phyloP scores from a whole-genome alignment of 805 yeast genomes.

The Candida sanyiensis region DNA sequence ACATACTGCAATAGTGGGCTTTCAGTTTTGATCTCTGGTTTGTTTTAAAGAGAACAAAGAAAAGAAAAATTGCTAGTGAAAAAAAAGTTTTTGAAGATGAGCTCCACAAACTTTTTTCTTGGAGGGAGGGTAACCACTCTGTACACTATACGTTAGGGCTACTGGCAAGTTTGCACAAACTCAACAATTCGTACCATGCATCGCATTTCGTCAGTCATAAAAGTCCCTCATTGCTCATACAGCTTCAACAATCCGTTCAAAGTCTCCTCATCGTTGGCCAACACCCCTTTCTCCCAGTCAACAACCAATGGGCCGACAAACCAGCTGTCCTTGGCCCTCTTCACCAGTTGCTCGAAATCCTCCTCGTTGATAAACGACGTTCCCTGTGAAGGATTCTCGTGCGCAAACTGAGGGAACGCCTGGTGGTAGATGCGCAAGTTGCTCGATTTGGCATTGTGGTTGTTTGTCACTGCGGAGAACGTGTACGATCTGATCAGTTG shows the following conservation, averaged over 20 bases:
- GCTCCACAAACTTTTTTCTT: too few species aligned
- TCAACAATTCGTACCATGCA: too few species aligned
- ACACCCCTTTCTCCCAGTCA: constrained; percentile 54
- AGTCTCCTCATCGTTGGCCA: constrained; percentile 44
- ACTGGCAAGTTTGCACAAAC: too few species aligned
- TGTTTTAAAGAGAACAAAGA: too few species aligned
- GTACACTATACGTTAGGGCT: too few species aligned
- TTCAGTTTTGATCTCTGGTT: too few species aligned
- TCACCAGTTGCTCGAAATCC: constrained; percentile 12
- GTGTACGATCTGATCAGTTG: constrained; percentile 18
- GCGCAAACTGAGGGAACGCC: constrained; percentile 21
- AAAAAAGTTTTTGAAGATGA: too few species aligned
- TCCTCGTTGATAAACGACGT: constrained; percentile 11
- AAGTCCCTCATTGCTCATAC: constrained; percentile 7
- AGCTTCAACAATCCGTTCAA: constrained; percentile 28
- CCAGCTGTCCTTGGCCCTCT: constrained; percentile 17
- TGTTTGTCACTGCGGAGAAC: constrained; percentile 6
- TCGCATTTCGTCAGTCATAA: not conserved
- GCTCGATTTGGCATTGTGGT: constrained; percentile 4
- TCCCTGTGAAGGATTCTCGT: constrained; percentile 8
- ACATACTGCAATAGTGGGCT: too few species aligned
- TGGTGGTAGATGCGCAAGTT: constrained; percentile 14
- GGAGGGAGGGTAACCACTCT: too few species aligned
- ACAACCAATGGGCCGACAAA: constrained; percentile 46
- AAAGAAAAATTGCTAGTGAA: too few species aligned